Evolutionary conservation across 139 green algal species (phyloP).

Genomic region (Zygnema cylindricum): DNA sequence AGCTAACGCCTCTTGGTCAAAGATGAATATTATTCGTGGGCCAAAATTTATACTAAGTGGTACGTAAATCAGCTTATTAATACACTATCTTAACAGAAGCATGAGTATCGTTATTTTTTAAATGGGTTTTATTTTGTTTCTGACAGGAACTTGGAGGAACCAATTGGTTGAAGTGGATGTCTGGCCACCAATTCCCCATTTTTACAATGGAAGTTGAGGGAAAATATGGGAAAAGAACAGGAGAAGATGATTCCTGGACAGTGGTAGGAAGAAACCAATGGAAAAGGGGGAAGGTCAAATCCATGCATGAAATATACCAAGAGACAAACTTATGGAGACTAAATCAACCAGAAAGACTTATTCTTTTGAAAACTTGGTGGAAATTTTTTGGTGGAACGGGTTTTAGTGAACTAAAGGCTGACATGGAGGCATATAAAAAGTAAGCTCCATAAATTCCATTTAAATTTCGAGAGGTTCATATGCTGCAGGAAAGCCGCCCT

Average conservation of each 20-base stretch:
- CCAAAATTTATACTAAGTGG: no score
- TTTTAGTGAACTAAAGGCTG: constrained; percentile 35
- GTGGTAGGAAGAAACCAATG: constrained; percentile 85
- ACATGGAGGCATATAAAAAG: neutral
- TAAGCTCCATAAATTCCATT: neutral
- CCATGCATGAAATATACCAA: constrained; percentile 92
- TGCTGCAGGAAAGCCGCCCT: neutral
- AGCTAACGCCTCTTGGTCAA: no score
- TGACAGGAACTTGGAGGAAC: no score
- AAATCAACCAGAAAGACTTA: neutral
- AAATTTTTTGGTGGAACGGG: constrained; percentile 11
- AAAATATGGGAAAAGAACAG: constrained; percentile 89
- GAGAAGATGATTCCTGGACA: constrained; percentile 89
- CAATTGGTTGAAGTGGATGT: no score
- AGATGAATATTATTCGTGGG: no score
- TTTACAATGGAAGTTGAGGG: constrained; percentile 71
- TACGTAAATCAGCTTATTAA: no score
- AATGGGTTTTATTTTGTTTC: no score
- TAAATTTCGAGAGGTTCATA: neutral
- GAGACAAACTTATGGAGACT: neutral
- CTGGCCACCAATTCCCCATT: no score
- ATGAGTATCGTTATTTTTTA: no score
- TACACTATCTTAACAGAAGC: no score
- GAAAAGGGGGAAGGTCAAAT: constrained; percentile 84
- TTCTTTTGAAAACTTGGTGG: neutral